phyloP scores from a whole-genome alignment of 2,329 filamentous ascomycete species.

The Pseudogymnoascus sp. region DNA sequence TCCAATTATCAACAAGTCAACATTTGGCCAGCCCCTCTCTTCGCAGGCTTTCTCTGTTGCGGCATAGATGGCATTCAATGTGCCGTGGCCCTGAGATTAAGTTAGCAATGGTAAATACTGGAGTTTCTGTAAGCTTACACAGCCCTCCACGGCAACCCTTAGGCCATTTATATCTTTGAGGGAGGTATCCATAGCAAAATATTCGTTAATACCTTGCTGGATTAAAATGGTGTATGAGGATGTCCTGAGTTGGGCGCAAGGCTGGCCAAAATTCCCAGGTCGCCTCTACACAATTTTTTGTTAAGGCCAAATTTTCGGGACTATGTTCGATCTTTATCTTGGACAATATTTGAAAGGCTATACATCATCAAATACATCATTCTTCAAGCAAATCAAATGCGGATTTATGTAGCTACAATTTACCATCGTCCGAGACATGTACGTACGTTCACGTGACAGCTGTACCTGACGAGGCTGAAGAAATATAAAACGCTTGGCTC shows the following conservation, averaged over 20 bases:
- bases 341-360: not conserved
- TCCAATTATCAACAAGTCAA: slow-evolving; percentile 89
- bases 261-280: not conserved
- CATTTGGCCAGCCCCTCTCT: slow-evolving; percentile 65
- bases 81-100: slow-evolving; percentile 68
- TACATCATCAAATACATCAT: not conserved
- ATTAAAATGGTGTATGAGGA: not conserved
- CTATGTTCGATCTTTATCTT: not conserved
- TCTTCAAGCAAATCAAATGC: not conserved
- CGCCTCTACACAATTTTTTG: not conserved
- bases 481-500: slow-evolving; percentile 5
- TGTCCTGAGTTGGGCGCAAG: not conserved
- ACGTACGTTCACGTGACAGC: not conserved
- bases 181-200: slow-evolving; percentile 20
- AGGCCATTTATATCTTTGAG: slow-evolving; percentile 38
- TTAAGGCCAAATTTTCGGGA: not conserved
- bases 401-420: not conserved
- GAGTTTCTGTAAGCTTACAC: slow-evolving; percentile 45
- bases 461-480: not conserved
- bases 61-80: slow-evolving; percentile 83
- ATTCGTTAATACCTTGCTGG: not conserved
- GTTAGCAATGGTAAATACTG: slow-evolving; percentile 19
- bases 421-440: not conserved
- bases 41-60: slow-evolving; percentile 62
- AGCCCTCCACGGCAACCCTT: slow-evolving; percentile 78